Evolutionary conservation across 23 red algal genomes (phyloP).

Genomic region (Gracilaria caudata): DNA sequence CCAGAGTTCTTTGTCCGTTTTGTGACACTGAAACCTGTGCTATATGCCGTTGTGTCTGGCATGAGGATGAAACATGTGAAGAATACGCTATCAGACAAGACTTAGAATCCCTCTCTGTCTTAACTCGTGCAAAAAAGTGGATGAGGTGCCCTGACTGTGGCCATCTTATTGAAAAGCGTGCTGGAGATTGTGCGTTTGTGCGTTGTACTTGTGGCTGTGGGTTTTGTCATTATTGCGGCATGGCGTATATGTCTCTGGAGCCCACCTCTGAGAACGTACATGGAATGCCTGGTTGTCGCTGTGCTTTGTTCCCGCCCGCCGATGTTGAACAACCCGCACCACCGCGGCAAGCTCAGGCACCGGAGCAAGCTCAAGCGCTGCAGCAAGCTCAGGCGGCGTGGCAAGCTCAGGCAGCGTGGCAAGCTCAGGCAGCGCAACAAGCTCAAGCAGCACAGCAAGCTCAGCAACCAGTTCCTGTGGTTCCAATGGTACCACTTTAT

Average conservation of each 20-base stretch:
- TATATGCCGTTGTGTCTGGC: slow-evolving; percentile 23
- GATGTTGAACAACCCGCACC: slow-evolving; percentile 12
- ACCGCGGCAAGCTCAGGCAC: neutral
- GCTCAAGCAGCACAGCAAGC: neutral
- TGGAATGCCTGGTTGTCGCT: slow-evolving; percentile 25
- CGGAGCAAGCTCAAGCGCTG: neutral
- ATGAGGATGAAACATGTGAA: slow-evolving; percentile 42
- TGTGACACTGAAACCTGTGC: slow-evolving; percentile 35
- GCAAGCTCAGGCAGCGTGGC: neutral
- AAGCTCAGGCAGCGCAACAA: neutral
- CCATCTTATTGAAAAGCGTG: slow-evolving; percentile 26
- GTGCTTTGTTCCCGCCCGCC: slow-evolving; percentile 11
- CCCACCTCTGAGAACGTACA: neutral
- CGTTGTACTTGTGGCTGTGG: slow-evolving; percentile 44
- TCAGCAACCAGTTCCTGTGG: neutral
- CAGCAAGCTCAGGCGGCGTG: neutral
- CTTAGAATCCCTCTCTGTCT: neutral
- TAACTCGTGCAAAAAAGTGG: slow-evolving; percentile 3
- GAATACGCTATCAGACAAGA: neutral
- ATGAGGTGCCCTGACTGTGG: slow-evolving; percentile 26
- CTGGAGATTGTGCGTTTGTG: slow-evolving; percentile 28
- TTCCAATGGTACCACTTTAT: neutral
- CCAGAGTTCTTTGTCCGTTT: slow-evolving; percentile 26
- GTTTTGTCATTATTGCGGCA: slow-evolving; percentile 51
- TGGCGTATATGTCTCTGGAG: neutral